These are phyloP conservation scores for Lentinula sp. DNA, from an alignment of 768 basidiomycete genomes.

Conservation along the genomic window DNA sequence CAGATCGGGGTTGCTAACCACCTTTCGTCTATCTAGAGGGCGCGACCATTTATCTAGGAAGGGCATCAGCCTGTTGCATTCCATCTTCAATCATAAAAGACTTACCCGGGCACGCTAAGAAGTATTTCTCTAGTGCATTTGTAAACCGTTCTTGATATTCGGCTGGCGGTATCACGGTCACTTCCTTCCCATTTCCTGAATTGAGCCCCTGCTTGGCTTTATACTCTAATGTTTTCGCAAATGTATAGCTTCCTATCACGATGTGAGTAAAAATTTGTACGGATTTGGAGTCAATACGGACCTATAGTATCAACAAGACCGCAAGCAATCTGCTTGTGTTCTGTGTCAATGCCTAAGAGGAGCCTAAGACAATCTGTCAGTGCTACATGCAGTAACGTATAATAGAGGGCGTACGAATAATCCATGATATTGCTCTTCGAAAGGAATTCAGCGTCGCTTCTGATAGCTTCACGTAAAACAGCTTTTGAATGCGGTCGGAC, in stretches of 20 bases:
- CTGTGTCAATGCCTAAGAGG: slow-evolving; percentile 66
- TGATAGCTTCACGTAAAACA: slow-evolving; percentile 65
- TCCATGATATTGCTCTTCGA: slow-evolving; percentile 80
- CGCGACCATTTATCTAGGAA: slow-evolving; percentile 35
- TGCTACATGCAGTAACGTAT: not conserved
- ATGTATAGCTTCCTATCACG: slow-evolving; percentile 66
- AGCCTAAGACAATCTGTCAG: slow-evolving; percentile 33
- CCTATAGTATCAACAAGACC: slow-evolving; percentile 85
- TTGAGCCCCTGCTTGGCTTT: slow-evolving; percentile 77
- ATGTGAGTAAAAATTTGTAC: not conserved
- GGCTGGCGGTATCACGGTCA: slow-evolving; percentile 74
- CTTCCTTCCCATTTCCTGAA: slow-evolving; percentile 50
- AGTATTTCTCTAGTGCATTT: slow-evolving; percentile 66
- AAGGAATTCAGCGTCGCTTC: slow-evolving; percentile 68
- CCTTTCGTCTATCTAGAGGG: slow-evolving; percentile 31
- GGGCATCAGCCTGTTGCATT: not conserved
- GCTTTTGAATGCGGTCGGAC: slow-evolving; percentile 69
- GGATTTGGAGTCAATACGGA: slow-evolving; percentile 10
- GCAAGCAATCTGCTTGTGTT: slow-evolving; percentile 61
- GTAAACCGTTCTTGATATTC: slow-evolving; percentile 80
- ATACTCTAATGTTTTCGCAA: slow-evolving; percentile 83
- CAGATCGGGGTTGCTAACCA: slow-evolving; percentile 28
- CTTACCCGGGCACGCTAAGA: slow-evolving; percentile 69
- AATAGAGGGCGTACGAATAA: slow-evolving; percentile 53
- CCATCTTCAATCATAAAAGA: not conserved